These are phyloP conservation scores for Russula dissimulans DNA, from an alignment of 768 basidiomycete genomes.

Conservation along the genomic window DNA sequence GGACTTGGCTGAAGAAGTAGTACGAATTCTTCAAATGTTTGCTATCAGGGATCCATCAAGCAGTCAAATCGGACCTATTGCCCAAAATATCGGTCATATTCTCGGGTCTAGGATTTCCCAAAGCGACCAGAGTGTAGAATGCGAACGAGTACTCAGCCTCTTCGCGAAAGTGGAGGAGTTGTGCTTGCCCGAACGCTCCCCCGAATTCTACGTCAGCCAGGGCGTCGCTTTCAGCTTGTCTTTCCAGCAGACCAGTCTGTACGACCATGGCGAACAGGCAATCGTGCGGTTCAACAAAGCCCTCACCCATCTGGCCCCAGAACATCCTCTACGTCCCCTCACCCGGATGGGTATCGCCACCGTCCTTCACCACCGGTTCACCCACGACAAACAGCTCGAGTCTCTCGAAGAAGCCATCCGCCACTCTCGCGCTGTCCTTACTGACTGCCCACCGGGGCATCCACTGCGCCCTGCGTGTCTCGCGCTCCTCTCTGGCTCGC, in stretches of 20 bases:
- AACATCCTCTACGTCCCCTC: background rate
- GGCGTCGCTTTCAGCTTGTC: background rate
- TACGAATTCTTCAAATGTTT: background rate
- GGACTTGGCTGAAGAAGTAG: background rate
- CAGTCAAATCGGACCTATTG: background rate
- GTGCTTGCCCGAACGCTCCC: background rate
- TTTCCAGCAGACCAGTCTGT: slow-evolving; percentile 4
- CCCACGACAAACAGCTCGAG: background rate
- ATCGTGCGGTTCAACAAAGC: background rate
- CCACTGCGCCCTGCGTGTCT: background rate
- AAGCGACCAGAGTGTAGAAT: background rate
- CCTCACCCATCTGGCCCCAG: background rate
- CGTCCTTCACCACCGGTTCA: background rate
- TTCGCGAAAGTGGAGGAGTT: background rate
- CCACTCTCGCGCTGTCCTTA: background rate
- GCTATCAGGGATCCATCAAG: background rate
- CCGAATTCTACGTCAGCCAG: background rate
- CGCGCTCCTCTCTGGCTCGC: background rate
- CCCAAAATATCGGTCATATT: background rate
- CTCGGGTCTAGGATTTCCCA: background rate
- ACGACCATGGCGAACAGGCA: background rate
- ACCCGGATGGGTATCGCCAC: background rate
- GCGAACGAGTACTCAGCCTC: background rate
- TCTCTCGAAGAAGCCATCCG: slow-evolving; percentile 3
- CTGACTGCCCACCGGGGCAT: background rate